These are phyloP conservation scores for Mimosa pudica DNA, from an alignment of 306 rosid genomes.

Conservation along the genomic window DNA sequence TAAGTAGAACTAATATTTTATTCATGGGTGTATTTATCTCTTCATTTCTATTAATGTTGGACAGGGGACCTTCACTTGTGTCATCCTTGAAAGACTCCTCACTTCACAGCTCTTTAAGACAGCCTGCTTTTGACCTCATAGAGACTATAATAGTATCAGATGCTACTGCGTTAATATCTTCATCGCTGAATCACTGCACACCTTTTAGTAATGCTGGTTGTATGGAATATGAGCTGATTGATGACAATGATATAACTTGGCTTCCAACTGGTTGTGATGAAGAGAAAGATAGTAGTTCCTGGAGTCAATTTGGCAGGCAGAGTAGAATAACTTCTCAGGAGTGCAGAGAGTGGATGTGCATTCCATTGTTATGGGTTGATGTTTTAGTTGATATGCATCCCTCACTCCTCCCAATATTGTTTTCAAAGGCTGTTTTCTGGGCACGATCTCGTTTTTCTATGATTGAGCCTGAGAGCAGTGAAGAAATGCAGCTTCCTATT, in stretches of 20 bases:
- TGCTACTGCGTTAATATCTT: slow-evolving; percentile 74
- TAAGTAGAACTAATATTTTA: slow-evolving; percentile 27
- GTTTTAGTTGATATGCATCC: slow-evolving; percentile 73
- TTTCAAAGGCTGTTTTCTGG: slow-evolving; percentile 96
- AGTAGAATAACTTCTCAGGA: slow-evolving; percentile 68
- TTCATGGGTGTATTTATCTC: slow-evolving; percentile 31
- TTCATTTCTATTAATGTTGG: slow-evolving; percentile 43
- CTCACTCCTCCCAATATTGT: slow-evolving; percentile 72
- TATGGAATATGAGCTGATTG: slow-evolving; percentile 46
- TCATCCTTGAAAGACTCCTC: slow-evolving; percentile 88
- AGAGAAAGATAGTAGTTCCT: slow-evolving; percentile 65
- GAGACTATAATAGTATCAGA: slow-evolving; percentile 82
- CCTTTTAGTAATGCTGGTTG: slow-evolving; percentile 42
- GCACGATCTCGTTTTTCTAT: slow-evolving; percentile 86
- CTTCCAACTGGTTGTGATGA: slow-evolving; percentile 43
- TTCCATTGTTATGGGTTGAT: slow-evolving; percentile 93
- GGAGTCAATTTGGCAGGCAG: slow-evolving; percentile 69
- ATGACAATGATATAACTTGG: slow-evolving; percentile 54
- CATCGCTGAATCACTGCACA: slow-evolving; percentile 52
- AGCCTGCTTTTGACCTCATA: slow-evolving; percentile 95
- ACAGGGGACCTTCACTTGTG: slow-evolving; percentile 96
- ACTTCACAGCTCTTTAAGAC: slow-evolving; percentile 88
- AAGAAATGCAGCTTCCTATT: slow-evolving; percentile 68
- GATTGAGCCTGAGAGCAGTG: slow-evolving; percentile 65
- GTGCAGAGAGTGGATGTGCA: slow-evolving; percentile 84